phyloP scores from a whole-genome alignment of 1,284 basidiomycete genomes.

The Laetiporus sulphureus region DNA sequence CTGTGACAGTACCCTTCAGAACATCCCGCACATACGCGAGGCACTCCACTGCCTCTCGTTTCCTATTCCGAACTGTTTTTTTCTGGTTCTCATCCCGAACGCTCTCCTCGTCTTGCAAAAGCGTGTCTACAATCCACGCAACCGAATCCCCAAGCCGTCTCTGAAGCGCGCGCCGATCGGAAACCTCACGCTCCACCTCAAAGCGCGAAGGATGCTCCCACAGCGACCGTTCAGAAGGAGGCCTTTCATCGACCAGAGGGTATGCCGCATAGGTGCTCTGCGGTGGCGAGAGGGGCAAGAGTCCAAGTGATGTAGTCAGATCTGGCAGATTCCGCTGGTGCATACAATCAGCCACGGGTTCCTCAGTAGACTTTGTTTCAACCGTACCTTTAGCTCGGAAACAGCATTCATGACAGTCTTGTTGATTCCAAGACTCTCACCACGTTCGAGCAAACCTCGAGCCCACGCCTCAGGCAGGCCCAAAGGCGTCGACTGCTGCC shows the following conservation, averaged over 20 bases:
- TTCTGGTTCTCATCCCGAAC: constrained; percentile 33
- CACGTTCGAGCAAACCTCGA: constrained; percentile 63
- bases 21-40: constrained; percentile 70
- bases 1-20: constrained; percentile 44
- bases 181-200: constrained; percentile 60
- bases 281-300: constrained; percentile 34
- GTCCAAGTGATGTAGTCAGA: constrained; percentile 59
- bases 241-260: constrained; percentile 57
- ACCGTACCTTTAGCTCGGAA: constrained; percentile 59
- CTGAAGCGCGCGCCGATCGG: constrained; percentile 45
- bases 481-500: constrained; percentile 38
- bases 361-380: neutral
- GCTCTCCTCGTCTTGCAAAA: constrained; percentile 51
- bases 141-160: constrained; percentile 60
- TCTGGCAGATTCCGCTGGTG: constrained; percentile 79
- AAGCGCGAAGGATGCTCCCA: constrained; percentile 61
- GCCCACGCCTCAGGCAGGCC: constrained; percentile 66
- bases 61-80: constrained; percentile 35
- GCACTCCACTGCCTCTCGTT: constrained; percentile 64
- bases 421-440: constrained; percentile 75
- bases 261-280: constrained; percentile 39
- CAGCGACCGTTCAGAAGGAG: constrained; percentile 47
- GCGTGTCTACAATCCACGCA: constrained; percentile 61
- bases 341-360: constrained; percentile 5
- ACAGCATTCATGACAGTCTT: constrained; percentile 74